Conservation (phyloP, 768 basidiomycete species). For the Mycena belliarum region DNA sequence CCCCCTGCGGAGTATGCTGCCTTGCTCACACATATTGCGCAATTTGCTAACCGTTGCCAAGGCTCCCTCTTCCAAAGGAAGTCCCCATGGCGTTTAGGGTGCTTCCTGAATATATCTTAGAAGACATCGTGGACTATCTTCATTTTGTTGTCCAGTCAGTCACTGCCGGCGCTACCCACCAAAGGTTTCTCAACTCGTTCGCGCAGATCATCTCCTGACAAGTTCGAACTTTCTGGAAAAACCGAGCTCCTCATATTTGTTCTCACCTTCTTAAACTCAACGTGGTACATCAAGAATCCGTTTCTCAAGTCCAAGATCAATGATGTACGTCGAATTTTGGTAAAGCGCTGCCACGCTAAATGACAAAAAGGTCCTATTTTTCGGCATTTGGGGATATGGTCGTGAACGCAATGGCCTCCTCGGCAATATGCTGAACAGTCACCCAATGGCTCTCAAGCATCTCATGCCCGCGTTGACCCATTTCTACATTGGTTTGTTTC, state of each 20-base stretch:
- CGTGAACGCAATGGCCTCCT: constrained; percentile 72
- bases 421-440: constrained; percentile 79
- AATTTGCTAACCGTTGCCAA: constrained; percentile 32
- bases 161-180: not conserved
- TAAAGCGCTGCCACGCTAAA: not conserved
- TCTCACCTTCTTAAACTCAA: constrained; percentile 89
- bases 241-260: constrained; percentile 84
- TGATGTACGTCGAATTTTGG: constrained; percentile 55
- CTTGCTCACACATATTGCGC: too few relatives aligned
- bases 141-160: constrained; percentile 80
- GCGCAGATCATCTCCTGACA: constrained; percentile 68
- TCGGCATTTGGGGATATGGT: constrained; percentile 68
- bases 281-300: constrained; percentile 98
- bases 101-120: constrained; percentile 91
- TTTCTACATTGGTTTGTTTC: constrained; percentile 84
- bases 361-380: constrained; percentile 63
- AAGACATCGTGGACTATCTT: constrained; percentile 90
- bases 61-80: constrained; percentile 82
- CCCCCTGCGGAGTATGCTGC: constrained; percentile 61
- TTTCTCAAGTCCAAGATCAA: constrained; percentile 97
- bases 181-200: not conserved
- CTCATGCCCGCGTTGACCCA: constrained; percentile 90
- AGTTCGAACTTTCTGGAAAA: constrained; percentile 82
- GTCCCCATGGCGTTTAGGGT: constrained; percentile 84
- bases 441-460: constrained; percentile 83